phyloP scores from a whole-genome alignment of 345 rosid species.

The Lepidium aucheri region DNA sequence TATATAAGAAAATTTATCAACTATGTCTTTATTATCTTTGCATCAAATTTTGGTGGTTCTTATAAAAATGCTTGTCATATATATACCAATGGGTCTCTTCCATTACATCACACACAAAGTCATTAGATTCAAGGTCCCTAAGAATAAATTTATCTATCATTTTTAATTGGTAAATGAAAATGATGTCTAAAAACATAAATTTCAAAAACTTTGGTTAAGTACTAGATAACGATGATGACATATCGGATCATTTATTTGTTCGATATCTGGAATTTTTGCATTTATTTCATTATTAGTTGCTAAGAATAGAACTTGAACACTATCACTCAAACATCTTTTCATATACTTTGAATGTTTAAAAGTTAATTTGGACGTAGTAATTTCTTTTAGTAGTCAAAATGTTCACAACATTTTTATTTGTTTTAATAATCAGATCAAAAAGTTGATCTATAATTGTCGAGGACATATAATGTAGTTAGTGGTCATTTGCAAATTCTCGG shows the following conservation, averaged over 20 bases:
- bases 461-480: no score
- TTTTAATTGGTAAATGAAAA: constrained; percentile 1
- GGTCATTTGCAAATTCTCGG: no score
- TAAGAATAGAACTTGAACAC: not conserved
- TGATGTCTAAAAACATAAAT: not conserved
- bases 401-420: no score
- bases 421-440: no score
- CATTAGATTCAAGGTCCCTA: constrained; percentile 27
- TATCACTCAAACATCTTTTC: constrained; percentile 8
- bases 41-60: constrained; percentile 25
- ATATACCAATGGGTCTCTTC: constrained; percentile 14
- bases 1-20: not conserved
- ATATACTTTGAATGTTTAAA: constrained; percentile 7
- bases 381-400: no score
- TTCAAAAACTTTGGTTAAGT: constrained; percentile 5
- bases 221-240: constrained; percentile 13
- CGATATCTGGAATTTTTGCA: constrained; percentile 6
- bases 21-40: constrained; percentile 15
- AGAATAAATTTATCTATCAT: constrained; percentile 16
- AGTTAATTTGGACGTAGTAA: no score
- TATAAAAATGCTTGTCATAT: constrained; percentile 20
- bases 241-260: constrained; percentile 1
- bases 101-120: constrained; percentile 19
- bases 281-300: constrained; percentile 14
- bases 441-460: no score